A percentile compares a stretch with the other conserved stretches of the same genome.
Evolutionary conservation across 83 land plant genomes (phyloP).

Genomic region (Thuja plicata): DNA sequence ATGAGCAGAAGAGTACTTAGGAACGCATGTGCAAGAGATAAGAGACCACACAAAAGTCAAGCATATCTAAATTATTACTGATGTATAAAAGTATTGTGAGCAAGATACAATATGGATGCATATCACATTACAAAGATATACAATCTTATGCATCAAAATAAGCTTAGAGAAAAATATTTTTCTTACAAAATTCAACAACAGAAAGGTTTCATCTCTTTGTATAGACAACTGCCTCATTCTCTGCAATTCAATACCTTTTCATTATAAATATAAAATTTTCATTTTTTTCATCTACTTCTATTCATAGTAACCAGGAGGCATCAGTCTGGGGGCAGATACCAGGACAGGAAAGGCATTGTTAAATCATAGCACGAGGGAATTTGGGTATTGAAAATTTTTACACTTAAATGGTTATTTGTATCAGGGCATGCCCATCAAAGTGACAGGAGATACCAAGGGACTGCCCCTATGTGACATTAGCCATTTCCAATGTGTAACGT

Average conservation of each 20-base stretch:
- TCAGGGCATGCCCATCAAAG: neutral
- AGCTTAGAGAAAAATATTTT: neutral
- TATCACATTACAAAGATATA: neutral
- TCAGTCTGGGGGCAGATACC: neutral
- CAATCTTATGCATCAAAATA: neutral
- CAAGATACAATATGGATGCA: neutral
- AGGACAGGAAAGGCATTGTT: neutral
- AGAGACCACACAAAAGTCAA: neutral
- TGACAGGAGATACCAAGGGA: neutral
- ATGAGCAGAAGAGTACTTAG: neutral
- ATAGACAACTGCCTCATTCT: neutral
- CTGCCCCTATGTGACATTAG: neutral
- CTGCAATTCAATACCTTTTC: neutral
- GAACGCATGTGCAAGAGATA: neutral
- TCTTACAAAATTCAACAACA: neutral
- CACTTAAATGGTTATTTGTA: neutral
- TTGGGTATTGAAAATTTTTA: too few relatives aligned
- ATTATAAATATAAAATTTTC: neutral
- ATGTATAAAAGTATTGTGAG: neutral
- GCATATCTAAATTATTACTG: neutral
- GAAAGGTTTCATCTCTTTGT: neutral
- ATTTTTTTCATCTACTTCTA: neutral
- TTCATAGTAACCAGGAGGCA: neutral
- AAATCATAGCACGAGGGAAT: neutral
- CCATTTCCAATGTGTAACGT: neutral